These are phyloP conservation scores for Peronospora farinosa DNA, from an alignment of 352 stramenopile species.

Conservation along the genomic window DNA sequence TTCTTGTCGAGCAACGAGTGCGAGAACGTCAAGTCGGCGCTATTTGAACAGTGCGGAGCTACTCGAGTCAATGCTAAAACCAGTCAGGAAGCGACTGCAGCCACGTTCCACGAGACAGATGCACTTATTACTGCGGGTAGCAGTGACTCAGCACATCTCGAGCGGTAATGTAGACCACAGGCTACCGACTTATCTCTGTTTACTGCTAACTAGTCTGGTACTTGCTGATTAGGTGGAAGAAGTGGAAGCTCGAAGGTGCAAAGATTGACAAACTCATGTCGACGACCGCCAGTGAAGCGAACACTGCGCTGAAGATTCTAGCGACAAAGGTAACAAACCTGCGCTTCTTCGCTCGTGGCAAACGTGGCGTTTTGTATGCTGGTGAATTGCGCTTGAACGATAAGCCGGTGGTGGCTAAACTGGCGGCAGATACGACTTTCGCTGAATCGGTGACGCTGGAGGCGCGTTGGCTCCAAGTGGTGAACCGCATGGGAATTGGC, in stretches of 20 bases:
- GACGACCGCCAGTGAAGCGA: slow-evolving; percentile 5
- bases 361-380: slow-evolving; percentile 54
- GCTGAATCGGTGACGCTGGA: slow-evolving; percentile 41
- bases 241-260: slow-evolving; percentile 52
- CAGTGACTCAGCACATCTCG: slow-evolving; percentile 34
- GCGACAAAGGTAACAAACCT: slow-evolving; percentile 26
- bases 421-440: slow-evolving; percentile 27
- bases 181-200: not conserved
- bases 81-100: not conserved
- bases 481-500: slow-evolving; percentile 62
- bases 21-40: slow-evolving; percentile 21
- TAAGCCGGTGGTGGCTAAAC: slow-evolving; percentile 45
- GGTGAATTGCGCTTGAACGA: slow-evolving; percentile 22
- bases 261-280: slow-evolving; percentile 53
- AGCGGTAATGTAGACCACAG: slow-evolving; percentile 26
- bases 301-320: slow-evolving; percentile 20
- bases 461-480: slow-evolving; percentile 45
- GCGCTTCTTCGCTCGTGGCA: slow-evolving; percentile 61
- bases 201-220: not conserved
- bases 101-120: slow-evolving; percentile 3
- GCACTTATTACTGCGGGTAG: not conserved
- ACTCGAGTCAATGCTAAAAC: slow-evolving; percentile 9
- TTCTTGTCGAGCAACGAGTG: slow-evolving; percentile 28
- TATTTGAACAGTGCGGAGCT: slow-evolving; percentile 13
- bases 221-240: slow-evolving; percentile 41